These are phyloP conservation scores for Senecio squalidus DNA, from an alignment of 140 eudicot genomes.

Conservation along the genomic window DNA sequence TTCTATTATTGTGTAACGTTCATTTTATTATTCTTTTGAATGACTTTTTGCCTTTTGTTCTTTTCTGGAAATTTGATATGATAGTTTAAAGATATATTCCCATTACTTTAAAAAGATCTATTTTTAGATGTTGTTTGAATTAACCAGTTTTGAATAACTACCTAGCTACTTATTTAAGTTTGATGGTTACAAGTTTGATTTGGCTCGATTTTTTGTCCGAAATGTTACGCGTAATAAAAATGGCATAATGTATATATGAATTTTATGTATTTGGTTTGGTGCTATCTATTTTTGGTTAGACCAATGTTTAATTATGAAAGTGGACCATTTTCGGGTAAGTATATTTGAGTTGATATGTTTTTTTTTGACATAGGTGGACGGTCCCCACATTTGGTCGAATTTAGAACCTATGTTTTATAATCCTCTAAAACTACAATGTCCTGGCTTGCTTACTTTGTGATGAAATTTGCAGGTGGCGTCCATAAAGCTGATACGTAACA, in stretches of 20 bases:
- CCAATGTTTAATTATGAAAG: background rate
- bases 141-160: too few relatives aligned
- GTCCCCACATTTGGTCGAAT: too few relatives aligned
- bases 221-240: background rate
- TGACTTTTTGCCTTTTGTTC: conserved; percentile 18
- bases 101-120: too few relatives aligned
- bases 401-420: too few relatives aligned
- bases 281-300: background rate
- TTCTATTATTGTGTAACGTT: conserved; percentile 21
- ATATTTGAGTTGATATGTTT: too few relatives aligned
- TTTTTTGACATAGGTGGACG: too few relatives aligned
- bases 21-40: conserved; percentile 20
- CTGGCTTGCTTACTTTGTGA: too few relatives aligned
- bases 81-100: background rate
- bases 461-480: conserved; percentile 67
- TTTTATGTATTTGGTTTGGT: background rate
- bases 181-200: too few relatives aligned
- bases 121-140: too few relatives aligned
- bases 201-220: background rate
- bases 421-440: too few relatives aligned
- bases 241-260: background rate
- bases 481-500: conserved; percentile 88
- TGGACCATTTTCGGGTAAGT: background rate
- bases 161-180: too few relatives aligned
- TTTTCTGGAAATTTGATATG: background rate